These are phyloP conservation scores for Leucocoprinus sp. DNA, from an alignment of 768 basidiomycete genomes.

Conservation along the genomic window DNA sequence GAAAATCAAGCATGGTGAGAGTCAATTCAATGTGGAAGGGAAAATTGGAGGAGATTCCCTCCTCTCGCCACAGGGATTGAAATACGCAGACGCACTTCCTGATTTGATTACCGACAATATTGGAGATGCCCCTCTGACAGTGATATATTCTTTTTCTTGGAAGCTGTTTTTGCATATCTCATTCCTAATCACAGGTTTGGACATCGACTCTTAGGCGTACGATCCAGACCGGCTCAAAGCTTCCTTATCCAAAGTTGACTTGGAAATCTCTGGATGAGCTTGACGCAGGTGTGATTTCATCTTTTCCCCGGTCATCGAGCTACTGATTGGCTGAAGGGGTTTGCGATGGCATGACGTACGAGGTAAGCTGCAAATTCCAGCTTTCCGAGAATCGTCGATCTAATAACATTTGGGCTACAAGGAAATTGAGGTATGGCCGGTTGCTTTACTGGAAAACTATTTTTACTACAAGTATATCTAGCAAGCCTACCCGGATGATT, in stretches of 20 bases:
- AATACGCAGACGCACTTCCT: constrained; percentile 83
- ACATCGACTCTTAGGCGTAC: constrained; percentile 95
- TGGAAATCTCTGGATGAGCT: constrained; percentile 99
- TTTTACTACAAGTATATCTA: constrained; percentile 21
- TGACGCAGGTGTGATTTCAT: constrained; percentile 59
- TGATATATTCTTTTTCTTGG: constrained; percentile 24
- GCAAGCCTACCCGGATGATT: constrained; percentile 96
- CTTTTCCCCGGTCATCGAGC: neutral
- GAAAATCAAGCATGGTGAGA: constrained; percentile 81
- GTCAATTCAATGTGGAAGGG: constrained; percentile 91
- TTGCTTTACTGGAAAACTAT: neutral
- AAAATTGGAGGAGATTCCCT: constrained; percentile 97
- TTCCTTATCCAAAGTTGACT: constrained; percentile 87
- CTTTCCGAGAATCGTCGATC: neutral
- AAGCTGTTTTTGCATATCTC: neutral
- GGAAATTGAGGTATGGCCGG: constrained; percentile 77
- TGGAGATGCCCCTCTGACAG: constrained; percentile 81
- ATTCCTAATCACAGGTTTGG: constrained; percentile 63
- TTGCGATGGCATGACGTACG: constrained; percentile 99
- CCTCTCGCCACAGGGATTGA: constrained; percentile 74
- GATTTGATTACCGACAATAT: constrained; percentile 84
- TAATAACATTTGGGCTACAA: constrained; percentile 11
- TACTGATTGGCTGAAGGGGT: constrained; percentile 41
- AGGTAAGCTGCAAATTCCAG: constrained; percentile 28
- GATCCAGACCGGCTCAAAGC: constrained; percentile 75